Evolutionary conservation across 202 grass and related monocot genomes (phyloP).

Genomic region (Cymbopogon flexuosus): DNA sequence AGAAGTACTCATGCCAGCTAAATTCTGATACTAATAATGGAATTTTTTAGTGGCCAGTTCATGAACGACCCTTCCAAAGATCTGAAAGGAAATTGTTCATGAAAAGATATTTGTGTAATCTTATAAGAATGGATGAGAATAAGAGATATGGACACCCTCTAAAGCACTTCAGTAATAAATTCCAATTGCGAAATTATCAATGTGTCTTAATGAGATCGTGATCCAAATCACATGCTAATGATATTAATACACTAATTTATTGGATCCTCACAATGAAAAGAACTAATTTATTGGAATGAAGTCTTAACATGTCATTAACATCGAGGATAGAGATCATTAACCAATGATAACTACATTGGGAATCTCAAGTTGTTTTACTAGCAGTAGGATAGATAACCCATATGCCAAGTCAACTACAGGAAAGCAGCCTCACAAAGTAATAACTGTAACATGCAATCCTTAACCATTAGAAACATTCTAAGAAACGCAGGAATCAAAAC

Average conservation of each 20-base stretch:
- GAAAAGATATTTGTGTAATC: not conserved
- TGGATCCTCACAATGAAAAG: not conserved
- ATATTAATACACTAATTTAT: not conserved
- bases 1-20: constrained; percentile 21
- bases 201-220: not conserved
- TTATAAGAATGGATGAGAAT: constrained; percentile 17
- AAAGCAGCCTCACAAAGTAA: constrained; percentile 26
- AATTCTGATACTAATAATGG: constrained; percentile 10
- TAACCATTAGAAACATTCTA: constrained; percentile 6
- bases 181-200: not conserved
- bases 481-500: constrained; percentile 31
- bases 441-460: constrained; percentile 6
- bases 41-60: not conserved
- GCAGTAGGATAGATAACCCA: not conserved
- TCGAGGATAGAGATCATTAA: constrained; percentile 15
- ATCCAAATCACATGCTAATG: not conserved
- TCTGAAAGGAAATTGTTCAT: constrained; percentile 11
- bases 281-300: not conserved
- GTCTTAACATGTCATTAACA: constrained; percentile 20
- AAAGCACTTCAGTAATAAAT: constrained; percentile 1
- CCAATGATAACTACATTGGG: constrained; percentile 10
- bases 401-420: constrained; percentile 28
- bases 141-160: not conserved
- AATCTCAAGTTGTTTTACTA: not conserved
- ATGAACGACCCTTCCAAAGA: constrained; percentile 9